Conservation (phyloP, 2,329 filamentous ascomycete genomes). For the Chaetomium strumarium region DNA sequence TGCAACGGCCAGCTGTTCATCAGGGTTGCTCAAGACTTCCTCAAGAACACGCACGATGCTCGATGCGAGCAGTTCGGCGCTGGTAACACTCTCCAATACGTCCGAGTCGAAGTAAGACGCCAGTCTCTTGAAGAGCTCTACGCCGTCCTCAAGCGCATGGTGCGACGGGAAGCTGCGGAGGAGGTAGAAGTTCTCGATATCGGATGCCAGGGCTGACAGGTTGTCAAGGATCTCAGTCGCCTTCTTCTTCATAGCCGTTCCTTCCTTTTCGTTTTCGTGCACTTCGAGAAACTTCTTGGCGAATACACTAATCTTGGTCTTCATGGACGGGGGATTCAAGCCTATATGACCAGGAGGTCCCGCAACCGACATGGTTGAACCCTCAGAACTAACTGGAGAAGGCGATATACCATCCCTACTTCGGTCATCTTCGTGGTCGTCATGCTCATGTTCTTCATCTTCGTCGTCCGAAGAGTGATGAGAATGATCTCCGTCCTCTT, state of each 20-base stretch:
- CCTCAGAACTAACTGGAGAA: slow-evolving; percentile 60
- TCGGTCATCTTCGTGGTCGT: slow-evolving; percentile 41
- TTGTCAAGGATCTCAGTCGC: slow-evolving; percentile 69
- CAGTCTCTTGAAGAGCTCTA: slow-evolving; percentile 65
- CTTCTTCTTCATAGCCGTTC: slow-evolving; percentile 69
- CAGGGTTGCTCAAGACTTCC: slow-evolving; percentile 69
- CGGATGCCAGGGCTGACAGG: slow-evolving; percentile 63
- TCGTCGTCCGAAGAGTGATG: slow-evolving; percentile 39
- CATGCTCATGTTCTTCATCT: slow-evolving; percentile 40
- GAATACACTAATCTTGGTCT: slow-evolving; percentile 66
- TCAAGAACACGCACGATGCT: slow-evolving; percentile 81
- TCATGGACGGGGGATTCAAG: slow-evolving; percentile 51
- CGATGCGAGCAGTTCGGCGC: slow-evolving; percentile 86
- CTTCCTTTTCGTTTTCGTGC: slow-evolving; percentile 71
- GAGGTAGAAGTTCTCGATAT: slow-evolving; percentile 68
- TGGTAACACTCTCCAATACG: slow-evolving; percentile 87
- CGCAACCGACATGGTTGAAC: slow-evolving; percentile 60
- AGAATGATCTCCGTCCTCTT: slow-evolving; percentile 30
- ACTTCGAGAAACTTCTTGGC: slow-evolving; percentile 79
- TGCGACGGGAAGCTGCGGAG: slow-evolving; percentile 41
- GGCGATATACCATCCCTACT: slow-evolving; percentile 56
- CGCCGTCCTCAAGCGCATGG: slow-evolving; percentile 46
- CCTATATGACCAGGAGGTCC: slow-evolving; percentile 44
- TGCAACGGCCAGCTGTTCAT: slow-evolving; percentile 54
- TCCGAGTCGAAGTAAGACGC: slow-evolving; percentile 84